Evolutionary conservation across 2,329 filamentous ascomycete genomes (phyloP).

Genomic region (Aureobasidium zeae): DNA sequence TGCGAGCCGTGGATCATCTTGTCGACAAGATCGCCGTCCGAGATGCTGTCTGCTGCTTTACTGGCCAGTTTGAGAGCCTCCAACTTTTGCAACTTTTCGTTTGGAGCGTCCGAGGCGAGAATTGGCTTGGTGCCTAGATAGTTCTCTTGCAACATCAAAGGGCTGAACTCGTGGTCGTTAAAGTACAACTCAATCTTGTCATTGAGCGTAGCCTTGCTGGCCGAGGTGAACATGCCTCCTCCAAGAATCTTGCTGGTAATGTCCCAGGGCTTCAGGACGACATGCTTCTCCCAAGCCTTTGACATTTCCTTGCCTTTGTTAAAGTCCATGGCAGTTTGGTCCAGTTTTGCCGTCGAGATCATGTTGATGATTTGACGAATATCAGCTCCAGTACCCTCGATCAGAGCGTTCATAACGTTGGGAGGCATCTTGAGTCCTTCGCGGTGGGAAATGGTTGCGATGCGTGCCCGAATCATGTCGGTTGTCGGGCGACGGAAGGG

Average conservation of each 20-base stretch:
- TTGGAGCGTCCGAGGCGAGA: conserved; percentile 45
- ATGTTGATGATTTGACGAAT: conserved; percentile 99
- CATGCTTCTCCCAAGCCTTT: conserved; percentile 96
- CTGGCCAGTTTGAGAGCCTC: conserved; percentile 82
- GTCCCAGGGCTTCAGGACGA: conserved; percentile 95
- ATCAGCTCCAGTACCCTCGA: conserved; percentile 90
- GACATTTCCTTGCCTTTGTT: conserved; percentile 88
- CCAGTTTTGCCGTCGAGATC: conserved; percentile 87
- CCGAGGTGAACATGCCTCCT: conserved; percentile 72
- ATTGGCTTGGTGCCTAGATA: conserved; percentile 78
- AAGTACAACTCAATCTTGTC: conserved; percentile 99
- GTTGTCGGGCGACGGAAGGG: conserved; percentile 82
- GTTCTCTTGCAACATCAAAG: conserved; percentile 96
- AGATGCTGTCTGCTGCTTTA: conserved; percentile 88
- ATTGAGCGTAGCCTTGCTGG: conserved; percentile 79
- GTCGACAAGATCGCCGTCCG: conserved; percentile 90
- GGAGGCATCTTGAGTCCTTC: conserved; percentile 80
- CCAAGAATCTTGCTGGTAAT: conserved; percentile 89
- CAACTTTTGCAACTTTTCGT: conserved; percentile 56
- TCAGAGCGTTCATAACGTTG: conserved; percentile 80
- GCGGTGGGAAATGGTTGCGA: conserved; percentile 90
- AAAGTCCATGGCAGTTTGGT: conserved; percentile 69
- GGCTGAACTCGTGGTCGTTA: conserved; percentile 97
- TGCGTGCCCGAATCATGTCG: conserved; percentile 80
- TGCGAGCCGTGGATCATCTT: conserved; percentile 97